Percentiles rank a stretch among this genome's conserved stretches.
phyloP scores from a whole-genome alignment of 108 stramenopile species.

The Nannochloropsis gaditana region DNA sequence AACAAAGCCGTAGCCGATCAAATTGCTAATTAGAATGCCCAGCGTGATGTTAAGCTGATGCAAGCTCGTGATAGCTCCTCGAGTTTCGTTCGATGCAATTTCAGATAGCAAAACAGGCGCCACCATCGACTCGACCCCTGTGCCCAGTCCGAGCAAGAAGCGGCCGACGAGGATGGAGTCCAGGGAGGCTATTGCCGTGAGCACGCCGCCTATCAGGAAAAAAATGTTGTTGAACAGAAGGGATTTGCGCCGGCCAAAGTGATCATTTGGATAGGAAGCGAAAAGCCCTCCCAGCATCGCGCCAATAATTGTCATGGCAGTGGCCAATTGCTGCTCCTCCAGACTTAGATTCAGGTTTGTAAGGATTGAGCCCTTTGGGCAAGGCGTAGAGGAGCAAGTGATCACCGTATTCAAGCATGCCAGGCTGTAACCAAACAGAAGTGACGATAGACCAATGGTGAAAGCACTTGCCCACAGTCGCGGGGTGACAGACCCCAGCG shows the following conservation, averaged over 20 bases:
- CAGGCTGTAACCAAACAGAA: neutral
- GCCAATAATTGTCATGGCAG: conserved; percentile 32
- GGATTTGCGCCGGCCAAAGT: conserved; percentile 35
- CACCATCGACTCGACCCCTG: conserved; percentile 31
- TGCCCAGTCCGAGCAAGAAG: conserved; percentile 30
- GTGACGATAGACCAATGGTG: neutral
- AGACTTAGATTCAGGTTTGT: conserved; percentile 27
- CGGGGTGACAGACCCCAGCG: neutral
- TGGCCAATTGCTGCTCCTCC: conserved; percentile 36
- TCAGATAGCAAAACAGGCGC: conserved; percentile 42
- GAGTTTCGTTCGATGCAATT: conserved; percentile 28
- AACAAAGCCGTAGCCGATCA: conserved; percentile 51
- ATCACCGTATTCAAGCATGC: conserved; percentile 12
- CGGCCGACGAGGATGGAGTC: conserved; percentile 30
- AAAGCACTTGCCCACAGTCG: conserved; percentile 4
- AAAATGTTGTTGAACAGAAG: conserved; percentile 39
- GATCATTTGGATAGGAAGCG: conserved; percentile 31
- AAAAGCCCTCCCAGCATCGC: conserved; percentile 32
- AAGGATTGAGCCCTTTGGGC: conserved; percentile 33
- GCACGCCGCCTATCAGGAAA: conserved; percentile 36
- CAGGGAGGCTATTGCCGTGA: conserved; percentile 21
- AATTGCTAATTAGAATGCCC: conserved; percentile 43
- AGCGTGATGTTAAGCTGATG: conserved; percentile 56
- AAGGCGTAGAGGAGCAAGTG: conserved; percentile 18
- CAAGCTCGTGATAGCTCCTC: conserved; percentile 36